Evolutionary conservation across 2,329 filamentous ascomycete species (phyloP).

Genomic region (Colletotrichum musae): DNA sequence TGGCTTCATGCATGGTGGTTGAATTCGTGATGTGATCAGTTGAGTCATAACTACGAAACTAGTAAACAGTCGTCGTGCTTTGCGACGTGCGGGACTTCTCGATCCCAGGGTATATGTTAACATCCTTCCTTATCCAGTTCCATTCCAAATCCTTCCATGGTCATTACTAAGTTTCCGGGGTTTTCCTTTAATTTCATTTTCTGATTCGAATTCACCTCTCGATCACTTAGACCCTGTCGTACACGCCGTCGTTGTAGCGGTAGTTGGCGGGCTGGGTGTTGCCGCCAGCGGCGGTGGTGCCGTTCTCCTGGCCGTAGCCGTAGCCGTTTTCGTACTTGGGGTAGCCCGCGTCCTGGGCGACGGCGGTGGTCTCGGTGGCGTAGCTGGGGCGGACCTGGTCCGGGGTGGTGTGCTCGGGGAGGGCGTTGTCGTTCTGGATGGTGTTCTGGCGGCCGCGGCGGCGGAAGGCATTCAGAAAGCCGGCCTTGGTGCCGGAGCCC

Average conservation of each 20-base stretch:
- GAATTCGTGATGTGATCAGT: neutral
- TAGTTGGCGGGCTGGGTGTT: slow-evolving; percentile 45
- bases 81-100: slow-evolving; percentile 6
- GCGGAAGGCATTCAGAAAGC: slow-evolving; percentile 54
- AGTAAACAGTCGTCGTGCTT: neutral
- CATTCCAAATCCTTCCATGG: neutral
- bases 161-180: slow-evolving; percentile 26
- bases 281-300: slow-evolving; percentile 25
- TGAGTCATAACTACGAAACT: slow-evolving; percentile 4
- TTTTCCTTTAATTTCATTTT: slow-evolving; percentile 37
- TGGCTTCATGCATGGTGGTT: neutral
- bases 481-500: slow-evolving; percentile 55
- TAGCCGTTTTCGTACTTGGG: slow-evolving; percentile 43
- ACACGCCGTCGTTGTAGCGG: slow-evolving; percentile 56
- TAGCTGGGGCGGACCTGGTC: slow-evolving; percentile 61
- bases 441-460: slow-evolving; percentile 49
- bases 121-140: slow-evolving; percentile 11
- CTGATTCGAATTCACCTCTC: slow-evolving; percentile 44
- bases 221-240: slow-evolving; percentile 41
- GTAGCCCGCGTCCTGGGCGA: slow-evolving; percentile 44
- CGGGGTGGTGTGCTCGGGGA: slow-evolving; percentile 58
- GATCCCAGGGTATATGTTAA: slow-evolving; percentile 33
- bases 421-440: slow-evolving; percentile 48
- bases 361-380: slow-evolving; percentile 54
- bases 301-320: slow-evolving; percentile 30